Evolutionary conservation across 2,329 filamentous ascomycete genomes (phyloP).

Genomic region (Aureobasidium sp.): DNA sequence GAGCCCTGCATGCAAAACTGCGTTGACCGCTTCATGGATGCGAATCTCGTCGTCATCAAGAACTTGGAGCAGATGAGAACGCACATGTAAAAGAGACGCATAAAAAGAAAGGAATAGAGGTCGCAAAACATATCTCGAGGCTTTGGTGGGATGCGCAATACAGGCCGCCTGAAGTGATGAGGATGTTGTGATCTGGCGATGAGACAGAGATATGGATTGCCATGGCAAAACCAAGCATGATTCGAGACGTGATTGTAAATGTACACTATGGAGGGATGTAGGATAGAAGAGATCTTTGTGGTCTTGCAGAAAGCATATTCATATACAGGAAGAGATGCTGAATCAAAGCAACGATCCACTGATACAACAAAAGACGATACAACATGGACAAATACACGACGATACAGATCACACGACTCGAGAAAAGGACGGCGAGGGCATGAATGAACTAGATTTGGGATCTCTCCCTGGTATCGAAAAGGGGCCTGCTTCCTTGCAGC

Average conservation of each 20-base stretch:
- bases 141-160: neutral
- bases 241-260: neutral
- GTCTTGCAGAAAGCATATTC: neutral
- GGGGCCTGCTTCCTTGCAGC: constrained; percentile 16
- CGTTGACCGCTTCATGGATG: constrained; percentile 87
- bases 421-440: constrained; percentile 9
- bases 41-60: constrained; percentile 76
- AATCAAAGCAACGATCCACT: neutral
- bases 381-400: neutral
- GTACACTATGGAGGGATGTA: constrained; percentile 11
- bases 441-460: constrained; percentile 15
- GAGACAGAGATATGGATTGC: too few relatives aligned
- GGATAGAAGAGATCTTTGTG: neutral
- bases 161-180: neutral
- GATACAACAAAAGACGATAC: neutral
- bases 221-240: neutral
- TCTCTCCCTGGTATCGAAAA: constrained; percentile 11
- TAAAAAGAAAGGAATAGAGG: neutral
- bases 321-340: neutral
- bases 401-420: neutral
- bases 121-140: neutral
- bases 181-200: neutral
- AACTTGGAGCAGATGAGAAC: constrained; percentile 63
- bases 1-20: constrained; percentile 85
- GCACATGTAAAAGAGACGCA: constrained; percentile 5